Percentiles rank a stretch among this genome's conserved stretches.
Evolutionary conservation across 768 basidiomycete species (phyloP).

Genomic region (Lactarius indigo): DNA sequence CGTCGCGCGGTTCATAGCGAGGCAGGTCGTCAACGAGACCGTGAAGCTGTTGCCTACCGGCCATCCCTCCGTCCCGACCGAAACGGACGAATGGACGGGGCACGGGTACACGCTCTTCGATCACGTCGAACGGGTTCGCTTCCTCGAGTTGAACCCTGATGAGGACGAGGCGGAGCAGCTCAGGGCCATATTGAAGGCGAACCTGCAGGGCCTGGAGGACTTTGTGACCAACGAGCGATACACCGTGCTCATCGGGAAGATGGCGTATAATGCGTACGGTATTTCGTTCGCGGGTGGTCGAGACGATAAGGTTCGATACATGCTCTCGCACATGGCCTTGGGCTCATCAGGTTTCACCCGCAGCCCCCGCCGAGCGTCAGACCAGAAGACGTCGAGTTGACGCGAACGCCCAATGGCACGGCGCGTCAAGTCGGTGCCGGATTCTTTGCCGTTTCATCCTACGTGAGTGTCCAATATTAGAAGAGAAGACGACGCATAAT

Average conservation of each 20-base stretch:
- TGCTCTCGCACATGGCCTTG: constrained; percentile 19
- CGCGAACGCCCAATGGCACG: constrained; percentile 75
- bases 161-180: constrained; percentile 51
- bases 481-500: no score
- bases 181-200: constrained; percentile 50
- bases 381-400: constrained; percentile 69
- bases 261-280: constrained; percentile 76
- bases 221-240: constrained; percentile 65
- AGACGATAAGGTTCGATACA: constrained; percentile 55
- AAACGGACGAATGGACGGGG: constrained; percentile 37
- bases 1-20: constrained; percentile 66
- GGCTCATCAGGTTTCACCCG: not conserved
- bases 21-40: constrained; percentile 65
- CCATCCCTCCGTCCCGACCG: constrained; percentile 26
- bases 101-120: constrained; percentile 64
- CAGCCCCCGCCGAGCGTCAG: constrained; percentile 53
- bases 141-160: constrained; percentile 50
- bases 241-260: constrained; percentile 58
- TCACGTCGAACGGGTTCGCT: constrained; percentile 73
- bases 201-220: constrained; percentile 69
- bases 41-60: constrained; percentile 44
- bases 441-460: constrained; percentile 73
- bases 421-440: constrained; percentile 71
- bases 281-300: constrained; percentile 64
- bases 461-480: constrained; percentile 39